phyloP scores from a whole-genome alignment of 1,284 basidiomycete genomes.

The Marasmius sp. region DNA sequence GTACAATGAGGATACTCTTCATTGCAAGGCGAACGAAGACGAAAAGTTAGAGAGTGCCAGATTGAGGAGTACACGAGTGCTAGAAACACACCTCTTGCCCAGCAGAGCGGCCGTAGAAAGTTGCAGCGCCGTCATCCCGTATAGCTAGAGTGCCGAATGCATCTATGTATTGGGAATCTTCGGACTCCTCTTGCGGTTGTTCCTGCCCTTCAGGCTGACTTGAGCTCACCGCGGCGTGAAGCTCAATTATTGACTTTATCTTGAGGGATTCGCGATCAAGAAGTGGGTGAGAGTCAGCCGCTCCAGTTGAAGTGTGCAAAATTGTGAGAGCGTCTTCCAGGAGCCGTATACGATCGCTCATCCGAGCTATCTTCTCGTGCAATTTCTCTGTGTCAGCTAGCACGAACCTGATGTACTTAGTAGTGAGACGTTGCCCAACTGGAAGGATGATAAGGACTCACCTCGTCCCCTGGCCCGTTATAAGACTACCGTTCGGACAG shows the following conservation, averaged over 20 bases:
- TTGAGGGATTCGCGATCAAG: slow-evolving; percentile 61
- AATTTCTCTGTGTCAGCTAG: slow-evolving; percentile 77
- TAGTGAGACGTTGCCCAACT: slow-evolving; percentile 4
- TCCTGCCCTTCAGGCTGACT: slow-evolving; percentile 19
- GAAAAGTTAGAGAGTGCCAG: not conserved
- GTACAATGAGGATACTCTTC: slow-evolving; percentile 54
- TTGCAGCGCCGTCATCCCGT: slow-evolving; percentile 60
- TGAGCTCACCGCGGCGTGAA: slow-evolving; percentile 52
- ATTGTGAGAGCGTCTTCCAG: slow-evolving; percentile 74
- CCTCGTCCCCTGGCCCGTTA: slow-evolving; percentile 76
- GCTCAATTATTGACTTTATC: slow-evolving; percentile 68
- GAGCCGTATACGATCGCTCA: slow-evolving; percentile 74
- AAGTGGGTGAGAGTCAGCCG: slow-evolving; percentile 59
- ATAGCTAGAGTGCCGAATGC: slow-evolving; percentile 65
- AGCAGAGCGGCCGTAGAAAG: slow-evolving; percentile 65
- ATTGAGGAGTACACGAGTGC: not conserved
- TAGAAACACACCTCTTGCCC: slow-evolving; percentile 52
- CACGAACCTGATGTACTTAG: slow-evolving; percentile 51
- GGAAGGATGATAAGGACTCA: slow-evolving; percentile 25
- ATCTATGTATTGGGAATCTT: slow-evolving; percentile 49
- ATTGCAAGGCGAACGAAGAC: not conserved
- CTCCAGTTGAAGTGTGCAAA: slow-evolving; percentile 46
- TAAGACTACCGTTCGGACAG: slow-evolving; percentile 72
- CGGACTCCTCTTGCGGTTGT: too few relatives aligned
- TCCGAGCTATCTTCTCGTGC: slow-evolving; percentile 68